Percentiles rank a stretch among this genome's conserved stretches.
Conservation (phyloP, 805 yeast species). For the Komagataella ulmi region DNA sequence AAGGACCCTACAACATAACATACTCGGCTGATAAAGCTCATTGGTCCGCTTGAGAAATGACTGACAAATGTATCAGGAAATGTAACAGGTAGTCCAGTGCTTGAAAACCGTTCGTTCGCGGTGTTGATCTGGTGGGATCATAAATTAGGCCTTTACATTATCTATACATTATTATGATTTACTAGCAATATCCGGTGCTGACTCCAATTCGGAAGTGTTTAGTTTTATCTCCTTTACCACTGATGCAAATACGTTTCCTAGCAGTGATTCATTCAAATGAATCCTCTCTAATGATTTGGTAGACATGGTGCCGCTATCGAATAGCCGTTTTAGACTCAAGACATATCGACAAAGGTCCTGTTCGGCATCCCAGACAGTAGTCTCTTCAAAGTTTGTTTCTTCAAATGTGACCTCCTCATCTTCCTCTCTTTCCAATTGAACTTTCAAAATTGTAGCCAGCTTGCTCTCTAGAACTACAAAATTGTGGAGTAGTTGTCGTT, state of each 20-base stretch:
- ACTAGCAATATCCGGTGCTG: neutral
- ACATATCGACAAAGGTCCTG: constrained; percentile 10
- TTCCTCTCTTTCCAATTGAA: constrained; percentile 35
- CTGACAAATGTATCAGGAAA: neutral
- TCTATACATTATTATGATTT: neutral
- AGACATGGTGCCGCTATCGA: constrained; percentile 7
- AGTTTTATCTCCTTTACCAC: constrained; percentile 2
- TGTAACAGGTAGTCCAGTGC: neutral
- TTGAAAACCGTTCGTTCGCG: neutral
- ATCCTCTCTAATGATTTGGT: constrained; percentile 8
- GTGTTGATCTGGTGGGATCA: neutral
- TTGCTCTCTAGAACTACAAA: constrained; percentile 30
- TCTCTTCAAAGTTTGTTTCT: constrained; percentile 3
- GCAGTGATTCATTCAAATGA: constrained; percentile 9
- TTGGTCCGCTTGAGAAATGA: neutral
- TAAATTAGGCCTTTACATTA: too few relatives aligned
- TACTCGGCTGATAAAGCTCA: neutral
- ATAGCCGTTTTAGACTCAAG: constrained; percentile 11
- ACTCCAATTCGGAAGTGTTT: neutral
- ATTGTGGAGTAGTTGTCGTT: constrained; percentile 7
- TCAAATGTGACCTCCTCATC: constrained; percentile 26
- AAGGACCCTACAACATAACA: constrained; percentile 6
- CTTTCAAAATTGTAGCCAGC: constrained; percentile 20
- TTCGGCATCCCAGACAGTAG: constrained; percentile 5
- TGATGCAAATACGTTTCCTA: constrained; percentile 23